phyloP scores from a whole-genome alignment of 345 rosid genomes.

The Pugionium dolabratum region DNA sequence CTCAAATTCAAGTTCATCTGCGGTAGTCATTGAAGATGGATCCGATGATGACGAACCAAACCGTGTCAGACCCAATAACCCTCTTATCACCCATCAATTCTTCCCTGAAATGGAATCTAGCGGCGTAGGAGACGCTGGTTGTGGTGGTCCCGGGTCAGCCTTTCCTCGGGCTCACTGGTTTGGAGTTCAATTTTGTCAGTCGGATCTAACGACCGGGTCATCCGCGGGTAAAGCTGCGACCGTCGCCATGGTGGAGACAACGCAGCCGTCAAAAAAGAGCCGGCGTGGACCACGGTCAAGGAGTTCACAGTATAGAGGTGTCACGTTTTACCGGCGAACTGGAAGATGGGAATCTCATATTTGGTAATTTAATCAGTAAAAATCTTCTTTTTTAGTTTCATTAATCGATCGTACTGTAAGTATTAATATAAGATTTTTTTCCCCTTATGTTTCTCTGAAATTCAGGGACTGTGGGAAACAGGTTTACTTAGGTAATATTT shows the following conservation, averaged over 20 bases:
- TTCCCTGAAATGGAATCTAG: constrained; percentile 55
- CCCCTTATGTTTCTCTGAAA: constrained; percentile 18
- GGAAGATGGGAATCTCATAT: constrained; percentile 99
- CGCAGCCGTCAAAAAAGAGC: constrained; percentile 89
- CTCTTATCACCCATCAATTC: constrained; percentile 80
- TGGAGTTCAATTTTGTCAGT: constrained; percentile 57
- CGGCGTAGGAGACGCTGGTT: constrained; percentile 28
- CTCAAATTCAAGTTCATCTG: constrained; percentile 78
- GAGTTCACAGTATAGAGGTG: constrained; percentile 97
- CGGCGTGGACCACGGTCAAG: constrained; percentile 94
- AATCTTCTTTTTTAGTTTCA: background rate
- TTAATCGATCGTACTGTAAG: background rate
- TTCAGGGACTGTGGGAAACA: constrained; percentile 99
- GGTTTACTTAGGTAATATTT: constrained; percentile 80
- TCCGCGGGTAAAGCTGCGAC: constrained; percentile 38
- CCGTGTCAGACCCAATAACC: constrained; percentile 44
- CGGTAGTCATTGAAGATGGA: constrained; percentile 72
- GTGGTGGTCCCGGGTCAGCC: constrained; percentile 40
- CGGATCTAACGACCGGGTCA: constrained; percentile 52
- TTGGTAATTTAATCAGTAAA: constrained; percentile 49
- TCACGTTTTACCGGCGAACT: constrained; percentile 93
- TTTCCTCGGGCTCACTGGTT: constrained; percentile 95
- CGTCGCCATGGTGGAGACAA: constrained; percentile 43
- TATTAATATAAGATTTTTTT: background rate
- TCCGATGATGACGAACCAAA: constrained; percentile 65